phyloP scores from a whole-genome alignment of 768 basidiomycete genomes.

The Hericium rajendrae region DNA sequence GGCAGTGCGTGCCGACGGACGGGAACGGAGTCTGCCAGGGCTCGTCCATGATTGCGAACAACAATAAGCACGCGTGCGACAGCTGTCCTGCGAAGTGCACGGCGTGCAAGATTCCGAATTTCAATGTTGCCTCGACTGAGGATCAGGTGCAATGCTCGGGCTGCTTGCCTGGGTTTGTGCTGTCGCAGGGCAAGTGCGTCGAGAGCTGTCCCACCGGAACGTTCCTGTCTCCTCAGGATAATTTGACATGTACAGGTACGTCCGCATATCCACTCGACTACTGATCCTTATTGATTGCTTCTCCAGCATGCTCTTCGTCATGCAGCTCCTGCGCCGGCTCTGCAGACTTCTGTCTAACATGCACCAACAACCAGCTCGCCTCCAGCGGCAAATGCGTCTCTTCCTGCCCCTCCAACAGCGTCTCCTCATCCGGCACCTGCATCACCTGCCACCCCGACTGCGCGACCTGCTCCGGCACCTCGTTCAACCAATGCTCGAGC shows the following conservation, averaged over 20 bases:
- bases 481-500: slow-evolving; percentile 70
- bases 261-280: neutral
- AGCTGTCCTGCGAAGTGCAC: slow-evolving; percentile 81
- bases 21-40: slow-evolving; percentile 65
- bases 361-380: slow-evolving; percentile 55
- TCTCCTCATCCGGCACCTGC: slow-evolving; percentile 59
- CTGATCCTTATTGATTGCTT: slow-evolving; percentile 6
- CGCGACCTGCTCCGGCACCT: slow-evolving; percentile 67
- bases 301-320: slow-evolving; percentile 55
- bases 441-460: slow-evolving; percentile 80
- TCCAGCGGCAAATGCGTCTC: slow-evolving; percentile 65
- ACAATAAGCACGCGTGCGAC: slow-evolving; percentile 76
- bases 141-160: slow-evolving; percentile 63
- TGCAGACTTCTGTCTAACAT: slow-evolving; percentile 65
- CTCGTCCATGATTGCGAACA: slow-evolving; percentile 66
- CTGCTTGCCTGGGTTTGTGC: slow-evolving; percentile 68
- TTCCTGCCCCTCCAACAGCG: slow-evolving; percentile 64
- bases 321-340: slow-evolving; percentile 66
- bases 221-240: slow-evolving; percentile 63
- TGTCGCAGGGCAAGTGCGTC: slow-evolving; percentile 64
- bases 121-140: slow-evolving; percentile 57
- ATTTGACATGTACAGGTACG: slow-evolving; percentile 66
- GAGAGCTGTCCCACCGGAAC: slow-evolving; percentile 62
- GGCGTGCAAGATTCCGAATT: slow-evolving; percentile 64
- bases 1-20: slow-evolving; percentile 59